phyloP scores from a whole-genome alignment of 2,329 filamentous ascomycete species.

The Aureobasidium sp. region DNA sequence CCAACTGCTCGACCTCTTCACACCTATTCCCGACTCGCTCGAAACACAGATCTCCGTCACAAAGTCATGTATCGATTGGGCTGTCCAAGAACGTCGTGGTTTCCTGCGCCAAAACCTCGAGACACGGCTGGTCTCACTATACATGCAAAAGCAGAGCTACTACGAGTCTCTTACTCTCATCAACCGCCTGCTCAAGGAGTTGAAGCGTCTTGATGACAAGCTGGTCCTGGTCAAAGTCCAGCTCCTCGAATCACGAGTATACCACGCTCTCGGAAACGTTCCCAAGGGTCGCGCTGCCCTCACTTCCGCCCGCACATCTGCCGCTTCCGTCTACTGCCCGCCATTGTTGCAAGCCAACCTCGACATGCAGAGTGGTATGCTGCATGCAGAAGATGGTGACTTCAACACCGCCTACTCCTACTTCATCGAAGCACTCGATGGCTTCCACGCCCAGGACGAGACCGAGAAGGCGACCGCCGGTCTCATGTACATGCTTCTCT shows the following conservation, averaged over 20 bases:
- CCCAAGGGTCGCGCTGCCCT: constrained; percentile 91
- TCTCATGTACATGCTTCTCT: constrained; percentile 97
- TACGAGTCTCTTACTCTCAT: constrained; percentile 96
- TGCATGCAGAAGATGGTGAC: constrained; percentile 96
- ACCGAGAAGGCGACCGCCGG: constrained; percentile 85
- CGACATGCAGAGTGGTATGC: constrained; percentile 98
- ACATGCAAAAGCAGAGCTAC: constrained; percentile 96
- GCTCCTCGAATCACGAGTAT: constrained; percentile 91
- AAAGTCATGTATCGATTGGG: constrained; percentile 99
- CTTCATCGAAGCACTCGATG: constrained; percentile 97
- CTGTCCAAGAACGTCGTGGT: constrained; percentile 83
- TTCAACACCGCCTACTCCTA: constrained; percentile 99
- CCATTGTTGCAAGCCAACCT: constrained; percentile 90
- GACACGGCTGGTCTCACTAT: constrained; percentile 83
- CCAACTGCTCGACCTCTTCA: constrained; percentile 92
- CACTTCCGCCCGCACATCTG: constrained; percentile 88
- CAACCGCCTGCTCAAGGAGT: constrained; percentile 89
- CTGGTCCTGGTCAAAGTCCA: constrained; percentile 96
- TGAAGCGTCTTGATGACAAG: constrained; percentile 98
- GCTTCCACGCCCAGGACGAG: constrained; percentile 91
- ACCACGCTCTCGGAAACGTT: constrained; percentile 94
- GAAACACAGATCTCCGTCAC: constrained; percentile 93
- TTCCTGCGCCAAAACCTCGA: constrained; percentile 98
- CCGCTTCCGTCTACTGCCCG: constrained; percentile 94
- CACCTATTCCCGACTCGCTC: constrained; percentile 85